Conservation (phyloP, 1,284 basidiomycete genomes). For the Tilletia caries region DNA sequence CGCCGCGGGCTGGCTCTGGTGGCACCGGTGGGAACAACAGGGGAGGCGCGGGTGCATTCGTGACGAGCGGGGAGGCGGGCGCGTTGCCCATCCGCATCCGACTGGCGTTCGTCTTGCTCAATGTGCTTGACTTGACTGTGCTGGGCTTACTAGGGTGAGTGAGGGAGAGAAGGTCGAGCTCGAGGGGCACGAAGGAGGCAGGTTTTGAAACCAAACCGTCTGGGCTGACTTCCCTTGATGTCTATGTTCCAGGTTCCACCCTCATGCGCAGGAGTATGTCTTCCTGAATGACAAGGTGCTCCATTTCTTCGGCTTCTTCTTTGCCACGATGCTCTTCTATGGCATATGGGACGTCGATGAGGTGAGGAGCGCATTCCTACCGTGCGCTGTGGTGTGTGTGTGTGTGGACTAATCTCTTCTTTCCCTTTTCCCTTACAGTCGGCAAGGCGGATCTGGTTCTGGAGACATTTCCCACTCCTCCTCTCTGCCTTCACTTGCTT, state of each 20-base stretch:
- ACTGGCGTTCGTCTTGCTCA: constrained; percentile 38
- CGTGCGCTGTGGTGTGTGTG: too few species aligned
- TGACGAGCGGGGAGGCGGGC: background rate
- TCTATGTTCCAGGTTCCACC: constrained; percentile 39
- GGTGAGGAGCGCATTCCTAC: too few species aligned
- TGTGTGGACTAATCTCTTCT: background rate
- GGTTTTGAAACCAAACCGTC: too few species aligned
- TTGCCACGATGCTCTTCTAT: constrained; percentile 78
- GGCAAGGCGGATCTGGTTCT: constrained; percentile 67
- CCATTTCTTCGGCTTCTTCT: constrained; percentile 74
- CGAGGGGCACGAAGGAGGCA: too few species aligned
- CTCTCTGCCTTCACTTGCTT: constrained; percentile 61
- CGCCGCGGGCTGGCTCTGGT: background rate
- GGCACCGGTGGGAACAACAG: background rate
- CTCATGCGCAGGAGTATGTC: constrained; percentile 53
- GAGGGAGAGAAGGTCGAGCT: too few species aligned
- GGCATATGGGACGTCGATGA: constrained; percentile 83
- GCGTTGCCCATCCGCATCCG: constrained; percentile 39
- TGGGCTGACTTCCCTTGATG: background rate
- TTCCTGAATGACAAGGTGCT: constrained; percentile 78
- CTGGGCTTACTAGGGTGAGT: constrained; percentile 42
- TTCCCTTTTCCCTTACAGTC: constrained; percentile 13
- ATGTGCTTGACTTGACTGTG: constrained; percentile 32
- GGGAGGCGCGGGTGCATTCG: too few species aligned
- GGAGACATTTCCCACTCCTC: constrained; percentile 71